Evolutionary conservation across 148 eudicot species (phyloP).

Genomic region (Vaccinium macrocarpon): DNA sequence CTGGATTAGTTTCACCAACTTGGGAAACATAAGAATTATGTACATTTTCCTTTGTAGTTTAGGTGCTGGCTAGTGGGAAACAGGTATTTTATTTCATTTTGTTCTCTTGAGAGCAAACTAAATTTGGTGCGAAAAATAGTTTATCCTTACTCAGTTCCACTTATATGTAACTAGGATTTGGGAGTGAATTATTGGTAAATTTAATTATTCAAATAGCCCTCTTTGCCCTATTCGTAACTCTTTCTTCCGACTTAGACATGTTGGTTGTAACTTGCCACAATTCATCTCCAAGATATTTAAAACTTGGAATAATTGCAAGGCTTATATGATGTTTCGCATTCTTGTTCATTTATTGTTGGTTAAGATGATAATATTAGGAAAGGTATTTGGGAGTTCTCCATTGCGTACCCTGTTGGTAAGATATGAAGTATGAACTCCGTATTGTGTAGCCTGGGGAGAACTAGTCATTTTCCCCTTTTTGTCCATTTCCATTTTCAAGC

Average conservation of each 20-base stretch:
- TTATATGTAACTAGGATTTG: neutral
- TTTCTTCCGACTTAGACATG: neutral
- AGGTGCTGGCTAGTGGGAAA: neutral
- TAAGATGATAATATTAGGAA: neutral
- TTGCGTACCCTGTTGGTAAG: neutral
- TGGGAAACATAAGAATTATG: neutral
- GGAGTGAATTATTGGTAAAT: neutral
- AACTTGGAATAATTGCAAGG: neutral
- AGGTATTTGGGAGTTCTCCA: neutral
- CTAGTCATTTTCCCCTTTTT: neutral
- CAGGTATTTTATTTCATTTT: neutral
- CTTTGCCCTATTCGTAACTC: neutral
- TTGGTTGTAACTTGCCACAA: neutral
- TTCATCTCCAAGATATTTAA: slow-evolving; percentile 1
- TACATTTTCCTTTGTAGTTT: neutral
- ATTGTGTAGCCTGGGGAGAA: neutral
- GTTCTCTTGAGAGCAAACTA: neutral
- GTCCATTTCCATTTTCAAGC: neutral
- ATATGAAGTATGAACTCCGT: neutral
- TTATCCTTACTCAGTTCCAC: neutral
- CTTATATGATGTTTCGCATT: neutral
- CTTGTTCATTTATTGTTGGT: neutral
- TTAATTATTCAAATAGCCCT: neutral
- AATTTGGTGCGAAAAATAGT: neutral
- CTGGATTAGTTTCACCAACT: neutral